Evolutionary conservation across 345 rosid species (phyloP), one percentile per base, ranked within the genome.

Genomic region (Clarkia xantiana): DNA sequence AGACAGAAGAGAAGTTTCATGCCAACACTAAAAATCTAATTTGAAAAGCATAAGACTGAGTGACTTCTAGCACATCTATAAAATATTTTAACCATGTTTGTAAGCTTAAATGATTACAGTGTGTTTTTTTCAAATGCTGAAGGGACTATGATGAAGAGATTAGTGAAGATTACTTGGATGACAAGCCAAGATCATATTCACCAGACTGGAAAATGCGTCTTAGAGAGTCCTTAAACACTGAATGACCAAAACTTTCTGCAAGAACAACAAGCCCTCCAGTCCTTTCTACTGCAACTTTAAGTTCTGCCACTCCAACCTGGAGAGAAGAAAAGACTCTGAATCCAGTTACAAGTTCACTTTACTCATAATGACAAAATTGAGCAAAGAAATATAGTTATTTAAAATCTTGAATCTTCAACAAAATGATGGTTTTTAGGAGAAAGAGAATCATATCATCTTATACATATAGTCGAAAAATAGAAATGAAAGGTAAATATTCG

Each of bases 231-330:
- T 70, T 86, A 66, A 83, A 86, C 40, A 91, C 96, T 18, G 93
- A 71, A 64, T 86, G 96, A 53, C 93, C 96, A 76, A 91, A 91
- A 71, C 98, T 91, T 74, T 91, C 98, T 45, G 98, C 85, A 67
- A 91, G 98, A 71, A 86, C 94, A 48, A 91, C 87, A 63, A 86
- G 78, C 12, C 98, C 98, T 49, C 98, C 96, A 17, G 96, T 84
- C 75, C 71, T 75, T 67, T 91, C 98, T 47, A 91, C 79, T 34
- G 87, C 87, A 64, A 91, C 85, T 84, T 76, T 86, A 47, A 91
- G 77, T 74, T 91, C 98, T 43, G 94, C 89, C 64, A 91, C 71
- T 45, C 98, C 98, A 34, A 91, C 94, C 98, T 86, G 67, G 52
- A 40, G 25, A 47, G 36, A 53, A 47, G 36, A 49, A 17, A 34